These are phyloP conservation scores for Synchytrium microbalum DNA, from an alignment of 371 early-diverging fungal species.

Conservation along the genomic window DNA sequence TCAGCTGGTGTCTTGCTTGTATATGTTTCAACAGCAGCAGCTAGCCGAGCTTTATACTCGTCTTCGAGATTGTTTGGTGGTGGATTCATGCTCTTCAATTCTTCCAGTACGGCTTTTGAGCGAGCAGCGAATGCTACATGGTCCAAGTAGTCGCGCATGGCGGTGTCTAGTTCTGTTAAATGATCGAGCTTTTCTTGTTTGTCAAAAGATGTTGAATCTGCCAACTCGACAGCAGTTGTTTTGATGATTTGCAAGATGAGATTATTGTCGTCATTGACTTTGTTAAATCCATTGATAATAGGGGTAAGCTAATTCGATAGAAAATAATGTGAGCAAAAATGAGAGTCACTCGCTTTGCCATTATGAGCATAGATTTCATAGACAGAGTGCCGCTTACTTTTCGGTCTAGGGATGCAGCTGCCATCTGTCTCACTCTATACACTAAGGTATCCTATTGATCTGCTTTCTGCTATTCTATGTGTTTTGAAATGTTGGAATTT, in stretches of 20 bases:
- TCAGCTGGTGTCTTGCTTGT: neutral
- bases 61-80: neutral
- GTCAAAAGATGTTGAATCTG: neutral
- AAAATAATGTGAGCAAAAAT: too few relatives aligned
- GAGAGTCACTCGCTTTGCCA: too few relatives aligned
- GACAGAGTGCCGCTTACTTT: too few relatives aligned
- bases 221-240: neutral
- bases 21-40: neutral
- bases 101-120: neutral
- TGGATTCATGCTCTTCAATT: neutral
- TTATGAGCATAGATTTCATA: too few relatives aligned
- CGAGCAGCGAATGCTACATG: neutral
- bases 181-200: neutral
- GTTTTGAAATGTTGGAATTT: too few relatives aligned
- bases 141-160: neutral
- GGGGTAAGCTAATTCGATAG: neutral
- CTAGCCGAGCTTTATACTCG: neutral
- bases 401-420: too few relatives aligned
- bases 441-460: too few relatives aligned
- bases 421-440: too few relatives aligned
- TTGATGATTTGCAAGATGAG: neutral
- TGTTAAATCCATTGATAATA: neutral
- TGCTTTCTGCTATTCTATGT: too few relatives aligned
- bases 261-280: neutral
- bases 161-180: neutral